phyloP scores from a whole-genome alignment of 495 filamentous ascomycete species.

The Penicillium alfredii region DNA sequence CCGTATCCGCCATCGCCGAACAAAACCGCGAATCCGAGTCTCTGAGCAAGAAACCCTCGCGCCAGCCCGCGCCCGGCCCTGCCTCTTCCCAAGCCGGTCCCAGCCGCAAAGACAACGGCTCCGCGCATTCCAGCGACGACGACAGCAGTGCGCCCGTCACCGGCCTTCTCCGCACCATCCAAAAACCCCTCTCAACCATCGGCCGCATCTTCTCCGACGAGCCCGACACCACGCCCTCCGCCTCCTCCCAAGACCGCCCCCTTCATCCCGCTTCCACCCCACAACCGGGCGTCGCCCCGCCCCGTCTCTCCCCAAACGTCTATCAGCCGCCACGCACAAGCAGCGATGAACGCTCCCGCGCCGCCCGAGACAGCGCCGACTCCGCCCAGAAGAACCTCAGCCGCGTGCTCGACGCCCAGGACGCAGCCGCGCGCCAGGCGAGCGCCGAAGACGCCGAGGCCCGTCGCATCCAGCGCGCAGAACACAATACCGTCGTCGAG shows the following conservation, averaged over 20 bases:
- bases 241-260: slow-evolving; percentile 32
- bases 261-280: slow-evolving; percentile 51
- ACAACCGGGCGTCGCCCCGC: slow-evolving; percentile 45
- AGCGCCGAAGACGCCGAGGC: slow-evolving; percentile 90
- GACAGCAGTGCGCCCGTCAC: slow-evolving; percentile 70
- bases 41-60: slow-evolving; percentile 52
- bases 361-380: slow-evolving; percentile 9
- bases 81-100: slow-evolving; percentile 38
- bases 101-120: slow-evolving; percentile 30
- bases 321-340: slow-evolving; percentile 46
- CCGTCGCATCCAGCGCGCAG: slow-evolving; percentile 70
- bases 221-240: slow-evolving; percentile 13
- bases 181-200: slow-evolving; percentile 85
- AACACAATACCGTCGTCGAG: slow-evolving; percentile 88
- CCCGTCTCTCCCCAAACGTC: slow-evolving; percentile 54
- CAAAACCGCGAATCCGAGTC: slow-evolving; percentile 57
- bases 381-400: slow-evolving; percentile 26
- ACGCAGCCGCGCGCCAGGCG: slow-evolving; percentile 89
- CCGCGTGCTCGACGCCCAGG: slow-evolving; percentile 55
- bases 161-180: slow-evolving; percentile 84
- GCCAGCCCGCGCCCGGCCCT: slow-evolving; percentile 5
- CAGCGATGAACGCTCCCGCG: slow-evolving; percentile 29
- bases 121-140: slow-evolving; percentile 46
- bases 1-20: slow-evolving; percentile 94
- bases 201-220: slow-evolving; percentile 97